These are phyloP conservation scores for Solanum lycopersicoides DNA, from an alignment of 257 asterid species.

Conservation along the genomic window DNA sequence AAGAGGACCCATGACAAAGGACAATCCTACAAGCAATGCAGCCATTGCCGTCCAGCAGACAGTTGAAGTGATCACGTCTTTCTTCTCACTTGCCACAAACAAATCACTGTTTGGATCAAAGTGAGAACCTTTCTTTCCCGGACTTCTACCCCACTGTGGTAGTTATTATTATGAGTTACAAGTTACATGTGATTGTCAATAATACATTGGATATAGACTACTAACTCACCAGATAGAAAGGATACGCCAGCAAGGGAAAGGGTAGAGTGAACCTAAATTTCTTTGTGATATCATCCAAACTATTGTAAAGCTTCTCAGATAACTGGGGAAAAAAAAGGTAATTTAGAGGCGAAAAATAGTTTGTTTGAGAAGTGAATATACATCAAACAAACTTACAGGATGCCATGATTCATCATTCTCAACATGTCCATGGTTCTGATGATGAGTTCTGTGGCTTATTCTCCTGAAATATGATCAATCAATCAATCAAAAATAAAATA, in stretches of 20 bases:
- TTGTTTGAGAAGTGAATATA: background rate
- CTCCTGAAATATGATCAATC: constrained; percentile 35
- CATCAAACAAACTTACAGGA: constrained; percentile 38
- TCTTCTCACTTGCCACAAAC: constrained; percentile 67
- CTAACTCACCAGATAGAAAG: constrained; percentile 60
- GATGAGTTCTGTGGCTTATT: constrained; percentile 95
- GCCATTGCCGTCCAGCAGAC: constrained; percentile 85
- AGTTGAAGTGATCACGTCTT: constrained; percentile 78
- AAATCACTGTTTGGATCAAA: constrained; percentile 77
- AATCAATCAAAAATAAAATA: background rate
- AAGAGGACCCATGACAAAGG: constrained; percentile 67
- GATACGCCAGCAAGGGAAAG: constrained; percentile 87
- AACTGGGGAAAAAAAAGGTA: constrained; percentile 24
- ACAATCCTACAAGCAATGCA: constrained; percentile 61
- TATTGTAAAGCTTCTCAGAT: constrained; percentile 48
- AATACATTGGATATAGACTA: background rate
- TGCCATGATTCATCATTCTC: constrained; percentile 97
- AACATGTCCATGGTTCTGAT: constrained; percentile 96
- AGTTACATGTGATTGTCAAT: background rate
- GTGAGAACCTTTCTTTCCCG: constrained; percentile 91
- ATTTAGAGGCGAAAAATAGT: background rate
- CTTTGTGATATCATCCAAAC: constrained; percentile 45
- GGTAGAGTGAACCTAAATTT: constrained; percentile 78
- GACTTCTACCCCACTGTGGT: constrained; percentile 81
- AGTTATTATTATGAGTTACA: background rate